Evolutionary conservation across 768 basidiomycete species (phyloP), one percentile per base, ranked within the genome.

Genomic region (Rhodotorula diobovata): DNA sequence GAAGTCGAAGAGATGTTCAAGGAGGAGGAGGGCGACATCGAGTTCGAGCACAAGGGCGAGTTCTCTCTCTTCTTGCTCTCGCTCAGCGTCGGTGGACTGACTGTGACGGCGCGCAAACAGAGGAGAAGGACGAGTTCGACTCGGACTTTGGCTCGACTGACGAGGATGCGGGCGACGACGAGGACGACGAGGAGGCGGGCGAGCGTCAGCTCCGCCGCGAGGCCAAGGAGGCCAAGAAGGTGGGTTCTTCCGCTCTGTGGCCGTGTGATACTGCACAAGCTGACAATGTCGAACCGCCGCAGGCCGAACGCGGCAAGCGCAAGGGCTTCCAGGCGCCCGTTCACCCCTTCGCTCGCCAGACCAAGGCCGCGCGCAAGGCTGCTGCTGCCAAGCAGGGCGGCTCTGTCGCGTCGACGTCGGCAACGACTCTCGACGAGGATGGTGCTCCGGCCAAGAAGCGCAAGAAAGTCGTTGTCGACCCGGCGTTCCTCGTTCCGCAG

Each of bases 101-200:
- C 45, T 21, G 16, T 18, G 18, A 35, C 20, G 1, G 28, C 23
- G 32, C 43, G 23, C 32, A 3, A 7, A 32, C 76, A 90, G 91
- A 90, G 62, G 91, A 93, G 79, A 87, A 89, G 74, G 90, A 92
- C 76, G 79, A 88, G 15, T 90, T 91, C 69, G 90, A 85, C 73
- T 90, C 89, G 18, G 91, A 93, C 79, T 93, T 93, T 77, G 89
- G 87, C 72, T 90, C 88, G 73, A 92, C 91, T 0, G 91, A 92
- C 68, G 68, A 69, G 30, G 76, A 55, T 8, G 51, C 23, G 39
- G 90, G 90, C 55, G 86, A 84, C 2, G 84, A 85, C n/a, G 84
- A 85, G 35, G 85, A 84, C 20, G 81, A 82, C 28, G 85, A 85
- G 11, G 83, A 81, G 10, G 87, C 82, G 1, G 76, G 75, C 23